phyloP scores from a whole-genome alignment of 768 basidiomycete genomes.

The Lactarius pseudohatsudake region DNA sequence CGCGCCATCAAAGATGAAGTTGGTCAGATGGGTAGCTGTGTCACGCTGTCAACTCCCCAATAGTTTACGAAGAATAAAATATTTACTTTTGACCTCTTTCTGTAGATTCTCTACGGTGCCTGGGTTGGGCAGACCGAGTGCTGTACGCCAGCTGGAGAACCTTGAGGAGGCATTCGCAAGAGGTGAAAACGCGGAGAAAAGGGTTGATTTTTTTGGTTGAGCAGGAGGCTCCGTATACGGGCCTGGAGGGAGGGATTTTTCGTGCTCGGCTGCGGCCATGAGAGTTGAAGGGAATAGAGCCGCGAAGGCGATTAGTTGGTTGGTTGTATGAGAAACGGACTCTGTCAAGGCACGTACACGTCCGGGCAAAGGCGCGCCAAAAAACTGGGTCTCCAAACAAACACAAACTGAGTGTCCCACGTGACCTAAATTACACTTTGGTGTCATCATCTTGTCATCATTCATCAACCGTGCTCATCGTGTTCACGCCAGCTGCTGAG shows the following conservation, averaged over 20 bases:
- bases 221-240: conserved; percentile 7
- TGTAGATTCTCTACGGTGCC: conserved; percentile 90
- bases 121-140: conserved; percentile 84
- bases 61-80: conserved; percentile 13
- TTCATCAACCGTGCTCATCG: no score
- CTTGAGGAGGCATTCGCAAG: conserved; percentile 66
- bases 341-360: conserved; percentile 2
- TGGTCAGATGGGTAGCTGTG: conserved; percentile 84
- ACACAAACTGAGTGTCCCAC: neutral
- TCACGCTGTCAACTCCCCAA: conserved; percentile 3
- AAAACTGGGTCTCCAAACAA: conserved; percentile 23
- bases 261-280: conserved; percentile 25
- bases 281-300: neutral
- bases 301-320: conserved; percentile 15
- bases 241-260: conserved; percentile 14
- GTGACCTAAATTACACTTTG: no score
- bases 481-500: no score
- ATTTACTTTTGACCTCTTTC: conserved; percentile 87
- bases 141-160: conserved; percentile 78
- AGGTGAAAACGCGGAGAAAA: conserved; percentile 41
- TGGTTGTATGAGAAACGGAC: conserved; percentile 6
- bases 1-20: conserved; percentile 97
- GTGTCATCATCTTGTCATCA: no score
- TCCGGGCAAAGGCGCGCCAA: conserved; percentile 18
- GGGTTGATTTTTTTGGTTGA: conserved; percentile 18